phyloP scores from a whole-genome alignment of 1,139 yeast species.

The Yamadazyma triangularis region DNA sequence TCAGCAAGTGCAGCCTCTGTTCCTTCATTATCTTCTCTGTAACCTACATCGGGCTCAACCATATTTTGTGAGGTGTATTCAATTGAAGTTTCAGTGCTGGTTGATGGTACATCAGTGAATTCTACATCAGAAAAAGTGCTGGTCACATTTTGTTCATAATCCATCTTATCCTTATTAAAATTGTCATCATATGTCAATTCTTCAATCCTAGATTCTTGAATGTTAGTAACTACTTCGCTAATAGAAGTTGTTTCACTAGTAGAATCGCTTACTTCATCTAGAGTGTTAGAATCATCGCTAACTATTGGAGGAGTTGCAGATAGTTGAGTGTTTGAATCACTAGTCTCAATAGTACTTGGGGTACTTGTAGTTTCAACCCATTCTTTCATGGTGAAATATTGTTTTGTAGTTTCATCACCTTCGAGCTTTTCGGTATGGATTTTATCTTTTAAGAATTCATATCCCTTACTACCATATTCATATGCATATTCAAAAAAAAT shows the following conservation, averaged over 20 bases:
- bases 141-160: no score
- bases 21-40: conserved; percentile 1
- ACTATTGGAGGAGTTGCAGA: conserved; percentile 1
- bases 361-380: conserved; percentile 15
- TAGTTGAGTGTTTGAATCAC: conserved; percentile 1
- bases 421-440: conserved; percentile 31
- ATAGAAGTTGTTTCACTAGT: conserved; percentile 2
- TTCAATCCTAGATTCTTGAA: no score
- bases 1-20: conserved; percentile 4
- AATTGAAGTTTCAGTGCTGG: background rate
- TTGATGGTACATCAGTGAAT: background rate
- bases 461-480: conserved; percentile 18
- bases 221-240: no score
- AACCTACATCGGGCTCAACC: conserved; percentile 4
- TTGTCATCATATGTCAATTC: no score
- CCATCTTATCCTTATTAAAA: background rate
- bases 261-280: conserved; percentile 1
- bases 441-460: conserved; percentile 38
- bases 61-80: background rate
- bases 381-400: conserved; percentile 23
- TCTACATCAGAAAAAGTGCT: background rate
- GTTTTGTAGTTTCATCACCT: conserved; percentile 20
- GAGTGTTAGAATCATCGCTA: conserved; percentile 1
- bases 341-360: conserved; percentile 1
- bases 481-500: conserved; percentile 22